phyloP scores from a whole-genome alignment of 257 asterid genomes.

The Plantago major region DNA sequence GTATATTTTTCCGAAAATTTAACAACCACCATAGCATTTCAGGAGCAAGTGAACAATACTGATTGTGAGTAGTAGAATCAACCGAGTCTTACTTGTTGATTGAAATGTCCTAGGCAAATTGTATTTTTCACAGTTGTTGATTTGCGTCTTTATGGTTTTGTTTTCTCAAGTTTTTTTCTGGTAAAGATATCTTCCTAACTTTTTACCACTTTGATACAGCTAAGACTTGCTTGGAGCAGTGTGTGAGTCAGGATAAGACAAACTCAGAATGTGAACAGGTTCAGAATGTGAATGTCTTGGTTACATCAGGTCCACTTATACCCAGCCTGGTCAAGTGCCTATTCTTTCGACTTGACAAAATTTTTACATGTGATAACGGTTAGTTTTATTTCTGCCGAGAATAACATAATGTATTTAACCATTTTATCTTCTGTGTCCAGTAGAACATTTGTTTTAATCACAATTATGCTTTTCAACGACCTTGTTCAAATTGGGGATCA shows the following conservation, averaged over 20 bases:
- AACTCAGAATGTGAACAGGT: slow-evolving; percentile 24
- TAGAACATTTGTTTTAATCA: background rate
- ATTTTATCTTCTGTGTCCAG: background rate
- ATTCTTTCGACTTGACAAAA: slow-evolving; percentile 58
- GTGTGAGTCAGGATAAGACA: slow-evolving; percentile 48
- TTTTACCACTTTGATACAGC: slow-evolving; percentile 43
- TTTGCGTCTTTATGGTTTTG: slow-evolving; percentile 8
- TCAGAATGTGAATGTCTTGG: slow-evolving; percentile 71
- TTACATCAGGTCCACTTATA: slow-evolving; percentile 84
- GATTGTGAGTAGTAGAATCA: slow-evolving; percentile 8
- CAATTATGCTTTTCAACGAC: too few relatives aligned
- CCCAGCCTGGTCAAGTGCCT: slow-evolving; percentile 95
- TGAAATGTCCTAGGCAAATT: too few relatives aligned
- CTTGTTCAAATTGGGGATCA: too few relatives aligned
- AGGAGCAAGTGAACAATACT: background rate
- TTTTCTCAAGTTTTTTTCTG: background rate
- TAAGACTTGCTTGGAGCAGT: slow-evolving; percentile 73
- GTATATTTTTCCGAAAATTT: slow-evolving; percentile 29
- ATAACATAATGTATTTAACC: background rate
- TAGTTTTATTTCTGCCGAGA: slow-evolving; percentile 25
- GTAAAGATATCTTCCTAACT: background rate
- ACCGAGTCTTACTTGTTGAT: background rate
- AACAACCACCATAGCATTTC: slow-evolving; percentile 15
- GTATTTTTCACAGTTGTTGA: too few relatives aligned
- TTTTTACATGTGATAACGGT: slow-evolving; percentile 71